Conservation (phyloP, 2,329 filamentous ascomycete species). For the Rhynchosporium graminicola region DNA sequence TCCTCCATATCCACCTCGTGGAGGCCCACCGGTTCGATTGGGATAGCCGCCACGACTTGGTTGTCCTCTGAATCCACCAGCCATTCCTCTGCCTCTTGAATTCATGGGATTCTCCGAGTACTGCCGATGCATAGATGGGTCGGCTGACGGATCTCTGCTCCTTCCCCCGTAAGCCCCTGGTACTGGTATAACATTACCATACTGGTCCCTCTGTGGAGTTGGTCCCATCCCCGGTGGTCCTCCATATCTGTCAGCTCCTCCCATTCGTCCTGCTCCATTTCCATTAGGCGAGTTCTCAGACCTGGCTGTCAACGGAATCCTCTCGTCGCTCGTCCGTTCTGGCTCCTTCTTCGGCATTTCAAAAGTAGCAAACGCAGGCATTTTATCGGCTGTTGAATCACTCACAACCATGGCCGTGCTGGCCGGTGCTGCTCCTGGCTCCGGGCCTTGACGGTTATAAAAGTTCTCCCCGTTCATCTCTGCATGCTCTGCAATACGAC, state of each 20-base stretch:
- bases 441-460: slow-evolving; percentile 64
- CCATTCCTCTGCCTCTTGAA: slow-evolving; percentile 36
- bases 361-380: slow-evolving; percentile 63
- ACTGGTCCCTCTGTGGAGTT: slow-evolving; percentile 57
- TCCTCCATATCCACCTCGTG: slow-evolving; percentile 49
- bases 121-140: slow-evolving; percentile 51
- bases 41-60: slow-evolving; percentile 47
- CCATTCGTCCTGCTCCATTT: slow-evolving; percentile 24
- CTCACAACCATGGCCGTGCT: slow-evolving; percentile 60
- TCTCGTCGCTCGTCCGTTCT: slow-evolving; percentile 66
- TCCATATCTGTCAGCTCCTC: slow-evolving; percentile 28
- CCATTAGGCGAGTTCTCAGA: slow-evolving; percentile 55
- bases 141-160: slow-evolving; percentile 49
- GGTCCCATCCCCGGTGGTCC: slow-evolving; percentile 27
- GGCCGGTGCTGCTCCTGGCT: slow-evolving; percentile 42
- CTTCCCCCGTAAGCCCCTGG: slow-evolving; percentile 42
- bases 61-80: slow-evolving; percentile 30
- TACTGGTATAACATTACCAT: slow-evolving; percentile 56
- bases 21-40: slow-evolving; percentile 43
- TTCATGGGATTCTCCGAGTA: slow-evolving; percentile 37
- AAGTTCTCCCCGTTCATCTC: slow-evolving; percentile 97
- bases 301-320: slow-evolving; percentile 65
- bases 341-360: slow-evolving; percentile 57
- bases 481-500: slow-evolving; percentile 87
- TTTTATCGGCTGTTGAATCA: slow-evolving; percentile 52